Base-by-base conservation (phyloP, 495 filamentous ascomycete species). In the Podospora pseudoanserina region DNA sequence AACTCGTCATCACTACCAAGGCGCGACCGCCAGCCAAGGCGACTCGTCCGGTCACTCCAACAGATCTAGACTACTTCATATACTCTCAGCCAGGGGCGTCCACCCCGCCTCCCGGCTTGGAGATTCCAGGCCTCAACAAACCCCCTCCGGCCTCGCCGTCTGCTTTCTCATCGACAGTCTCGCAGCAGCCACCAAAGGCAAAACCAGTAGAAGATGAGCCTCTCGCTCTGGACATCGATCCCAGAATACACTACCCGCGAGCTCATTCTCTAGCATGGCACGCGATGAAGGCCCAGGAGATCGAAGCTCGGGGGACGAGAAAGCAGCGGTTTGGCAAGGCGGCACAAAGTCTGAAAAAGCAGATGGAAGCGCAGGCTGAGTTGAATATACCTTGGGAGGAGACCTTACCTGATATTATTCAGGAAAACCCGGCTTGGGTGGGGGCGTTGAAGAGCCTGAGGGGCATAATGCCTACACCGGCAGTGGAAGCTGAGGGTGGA, bases 291-390 rank as follows among this genome's bases (percentile, higher is more conserved):
- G 72, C 74, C 44, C 66, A 68, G 2, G 83, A 86, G 61, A 83
- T 86, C 28, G 63, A 70, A 44, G 70, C 72, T 11, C 80, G 83
- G 1, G 78, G 78, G 18, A 72, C 67, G 6, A 72, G 79, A 4
- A 85, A 85, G 66, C 73, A 70, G 11, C 79, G 79, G 44, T 77
- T 82, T 44, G 79, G 79, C 15, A 76, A 77, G 58, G 82, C 74
- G 0, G 79, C 77, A 1, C 73, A 75, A 59, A 73, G 77, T 11
- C 66, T 78, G 59, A 74, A 64, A 18, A 70, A 76, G 39, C 77
- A 80, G 60, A 57, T 55, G 6, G 65, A 70, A 16, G 70, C 64
- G 57, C 64, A 72, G 30, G 61, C 74, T 20, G 39, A 20, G 2
- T 65, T 67, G 66, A 70, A 28, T 53, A 55, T 30, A 27, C 65